Base-by-base conservation (phyloP, 1,139 yeast genomes). In the Wickerhamomyces sp. region DNA sequence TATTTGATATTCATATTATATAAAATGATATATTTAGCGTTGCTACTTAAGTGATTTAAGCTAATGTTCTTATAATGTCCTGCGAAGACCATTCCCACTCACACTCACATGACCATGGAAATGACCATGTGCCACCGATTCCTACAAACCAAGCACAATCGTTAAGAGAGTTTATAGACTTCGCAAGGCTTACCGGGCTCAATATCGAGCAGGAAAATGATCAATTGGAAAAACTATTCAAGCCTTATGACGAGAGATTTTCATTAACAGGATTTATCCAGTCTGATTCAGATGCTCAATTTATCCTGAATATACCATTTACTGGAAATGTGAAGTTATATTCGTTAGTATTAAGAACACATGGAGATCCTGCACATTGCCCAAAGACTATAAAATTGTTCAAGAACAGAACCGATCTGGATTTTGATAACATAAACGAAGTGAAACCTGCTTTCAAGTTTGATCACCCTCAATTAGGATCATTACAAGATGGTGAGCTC, bases 211-310 rank as follows among this genome's bases (percentile, higher is more conserved):
- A 77, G 43, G 70, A 69, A 0, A 68, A 67, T 15, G 69, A 68
- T 2, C 84, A 74, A 9, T 56, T 82, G 4, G 60, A 70, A 32
- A 67, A 74, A 44, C 56, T 82, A 5, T 85, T 88, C 70, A 68
- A 71, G 28, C 58, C 72, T 4, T 58, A 64, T 15, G 66, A 60
- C 9, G 59, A 66, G 20, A 73, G 64, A 52, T 75, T 69, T 51
- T 59, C 60, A 19, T 33, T 49, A 8, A 18, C 35, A 4, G 78
- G 78, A 9, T 69, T 68, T 28, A 64, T 89, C 28, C 75, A 74
- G 53, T 79, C 90, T 1, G 97, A 90, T 58, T 79, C 85, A 4
- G 97, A 92, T 56, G 77, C 82, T 43, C 96, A 90, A 57, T 49
- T 90, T 54, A 74, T 90, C 34, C 55, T 90, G 24, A 75, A 77